Conservation (phyloP, 257 asterid species). For the Lycium ferocissimum region DNA sequence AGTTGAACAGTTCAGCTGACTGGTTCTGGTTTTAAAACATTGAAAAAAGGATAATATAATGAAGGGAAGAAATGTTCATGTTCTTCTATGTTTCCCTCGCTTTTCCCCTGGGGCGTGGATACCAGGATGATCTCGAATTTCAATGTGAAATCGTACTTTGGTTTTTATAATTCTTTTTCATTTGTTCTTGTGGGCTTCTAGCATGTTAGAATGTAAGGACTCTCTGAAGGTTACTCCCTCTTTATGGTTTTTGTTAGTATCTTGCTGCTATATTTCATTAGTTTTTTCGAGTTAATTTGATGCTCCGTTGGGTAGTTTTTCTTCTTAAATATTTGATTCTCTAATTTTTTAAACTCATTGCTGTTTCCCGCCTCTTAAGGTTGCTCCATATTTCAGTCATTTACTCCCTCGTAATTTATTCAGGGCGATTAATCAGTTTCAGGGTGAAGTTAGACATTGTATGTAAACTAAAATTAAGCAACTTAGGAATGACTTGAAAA, state of each 20-base stretch:
- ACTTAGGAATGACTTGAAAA: background rate
- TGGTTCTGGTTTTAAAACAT: background rate
- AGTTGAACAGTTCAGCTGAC: background rate
- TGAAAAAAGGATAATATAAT: background rate
- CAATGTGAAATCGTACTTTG: background rate
- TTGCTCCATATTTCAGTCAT: background rate
- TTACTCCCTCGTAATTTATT: background rate
- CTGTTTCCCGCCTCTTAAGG: background rate
- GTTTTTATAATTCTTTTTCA: background rate
- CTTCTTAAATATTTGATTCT: slow-evolving; percentile 1
- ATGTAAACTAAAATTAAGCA: background rate
- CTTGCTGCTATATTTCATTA: background rate
- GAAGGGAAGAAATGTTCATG: background rate
- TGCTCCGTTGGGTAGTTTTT: background rate
- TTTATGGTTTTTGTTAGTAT: background rate
- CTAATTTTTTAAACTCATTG: background rate
- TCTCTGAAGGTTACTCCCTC: background rate
- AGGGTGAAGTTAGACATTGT: background rate
- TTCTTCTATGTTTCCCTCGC: background rate
- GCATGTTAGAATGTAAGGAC: background rate
- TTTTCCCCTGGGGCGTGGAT: background rate
- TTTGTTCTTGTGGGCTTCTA: background rate
- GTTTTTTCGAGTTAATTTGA: background rate
- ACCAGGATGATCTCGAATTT: background rate
- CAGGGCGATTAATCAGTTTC: background rate